These are phyloP conservation scores for Kluyveromyces lactis DNA, from an alignment of 805 yeast species.

Conservation along the genomic window DNA sequence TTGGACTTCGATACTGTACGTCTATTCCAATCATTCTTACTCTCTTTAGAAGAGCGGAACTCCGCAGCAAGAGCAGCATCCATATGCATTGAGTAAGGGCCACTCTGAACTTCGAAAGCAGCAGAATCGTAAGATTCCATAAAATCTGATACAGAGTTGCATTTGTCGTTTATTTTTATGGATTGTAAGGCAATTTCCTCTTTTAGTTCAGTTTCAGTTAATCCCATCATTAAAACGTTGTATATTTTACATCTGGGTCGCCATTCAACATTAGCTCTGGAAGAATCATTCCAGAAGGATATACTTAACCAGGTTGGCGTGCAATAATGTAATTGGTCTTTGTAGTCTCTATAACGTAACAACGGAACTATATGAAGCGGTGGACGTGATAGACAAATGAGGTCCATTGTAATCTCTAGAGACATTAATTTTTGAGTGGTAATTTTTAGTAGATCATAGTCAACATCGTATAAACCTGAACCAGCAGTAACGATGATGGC, in stretches of 20 bases:
- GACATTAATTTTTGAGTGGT: conserved; percentile 70
- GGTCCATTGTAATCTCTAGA: conserved; percentile 80
- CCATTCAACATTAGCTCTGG: conserved; percentile 50
- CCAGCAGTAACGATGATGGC: conserved; percentile 85
- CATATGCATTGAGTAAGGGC: not conserved
- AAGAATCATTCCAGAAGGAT: conserved; percentile 70
- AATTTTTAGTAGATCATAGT: conserved; percentile 61
- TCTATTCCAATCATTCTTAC: not conserved
- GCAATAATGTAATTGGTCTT: conserved; percentile 51
- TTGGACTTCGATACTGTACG: not conserved
- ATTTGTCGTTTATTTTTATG: conserved; percentile 30
- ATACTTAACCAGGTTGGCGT: conserved; percentile 95
- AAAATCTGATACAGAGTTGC: conserved; percentile 42
- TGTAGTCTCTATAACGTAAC: conserved; percentile 56
- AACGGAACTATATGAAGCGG: conserved; percentile 91
- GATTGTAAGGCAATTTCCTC: conserved; percentile 55
- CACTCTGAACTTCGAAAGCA: conserved; percentile 33
- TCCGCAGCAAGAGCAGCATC: not conserved
- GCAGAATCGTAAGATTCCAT: conserved; percentile 63
- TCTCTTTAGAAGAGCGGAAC: not conserved
- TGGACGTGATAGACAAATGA: conserved; percentile 80
- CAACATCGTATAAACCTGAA: conserved; percentile 88
- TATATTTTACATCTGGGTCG: conserved; percentile 91
- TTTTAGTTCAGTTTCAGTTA: conserved; percentile 82
- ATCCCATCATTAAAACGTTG: conserved; percentile 96